Conservation (phyloP, 2,329 filamentous ascomycete genomes). For the Arthrinium puccinioides region DNA sequence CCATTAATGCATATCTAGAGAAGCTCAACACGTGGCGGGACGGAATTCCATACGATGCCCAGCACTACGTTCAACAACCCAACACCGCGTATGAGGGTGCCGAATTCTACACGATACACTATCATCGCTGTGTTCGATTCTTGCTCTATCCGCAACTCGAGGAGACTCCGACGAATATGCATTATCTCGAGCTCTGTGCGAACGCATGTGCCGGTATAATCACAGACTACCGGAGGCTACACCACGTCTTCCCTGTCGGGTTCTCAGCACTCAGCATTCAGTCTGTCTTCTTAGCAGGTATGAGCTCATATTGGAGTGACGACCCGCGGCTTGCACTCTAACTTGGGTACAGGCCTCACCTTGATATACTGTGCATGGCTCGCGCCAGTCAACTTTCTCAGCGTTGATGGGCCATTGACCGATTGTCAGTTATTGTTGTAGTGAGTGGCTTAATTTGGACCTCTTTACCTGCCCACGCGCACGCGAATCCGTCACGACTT, state of each 20-base stretch:
- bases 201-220: conserved; percentile 20
- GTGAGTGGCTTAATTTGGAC: not conserved
- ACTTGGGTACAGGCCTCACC: conserved; percentile 14
- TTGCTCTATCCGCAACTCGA: conserved; percentile 20
- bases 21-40: conserved; percentile 18
- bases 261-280: conserved; percentile 23
- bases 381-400: conserved; percentile 14
- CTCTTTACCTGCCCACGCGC: not conserved
- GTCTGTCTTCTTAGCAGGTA: conserved; percentile 22
- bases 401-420: conserved; percentile 15
- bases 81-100: conserved; percentile 18
- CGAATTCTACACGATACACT: conserved; percentile 22
- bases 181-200: conserved; percentile 17
- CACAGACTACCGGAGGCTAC: conserved; percentile 16
- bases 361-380: conserved; percentile 22
- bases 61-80: conserved; percentile 16
- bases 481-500: too few species aligned
- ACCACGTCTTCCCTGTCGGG: conserved; percentile 21
- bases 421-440: conserved; percentile 23
- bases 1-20: conserved; percentile 15
- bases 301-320: not conserved
- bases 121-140: conserved; percentile 19
- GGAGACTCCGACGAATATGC: conserved; percentile 18
- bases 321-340: conserved; percentile 3
- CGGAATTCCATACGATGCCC: conserved; percentile 17